phyloP scores from a whole-genome alignment of 371 early-diverging fungal species.

The Rhizopus sp. region DNA sequence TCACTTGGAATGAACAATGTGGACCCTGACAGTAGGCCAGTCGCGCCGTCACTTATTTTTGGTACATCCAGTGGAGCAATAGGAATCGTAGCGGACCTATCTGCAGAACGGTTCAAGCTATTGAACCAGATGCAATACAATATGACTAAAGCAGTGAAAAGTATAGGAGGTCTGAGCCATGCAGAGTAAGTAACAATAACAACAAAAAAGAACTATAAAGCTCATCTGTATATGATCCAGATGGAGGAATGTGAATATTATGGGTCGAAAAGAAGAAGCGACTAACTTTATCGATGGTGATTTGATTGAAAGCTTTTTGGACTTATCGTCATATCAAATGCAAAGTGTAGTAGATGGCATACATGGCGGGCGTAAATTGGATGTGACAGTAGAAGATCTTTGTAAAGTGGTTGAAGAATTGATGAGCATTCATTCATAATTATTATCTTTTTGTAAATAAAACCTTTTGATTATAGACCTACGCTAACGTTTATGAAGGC shows the following conservation, averaged over 20 bases:
- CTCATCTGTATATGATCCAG: slow-evolving; percentile 24
- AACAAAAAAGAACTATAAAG: no score
- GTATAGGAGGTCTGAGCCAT: slow-evolving; percentile 70
- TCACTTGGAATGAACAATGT: slow-evolving; percentile 73
- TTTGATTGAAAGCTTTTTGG: slow-evolving; percentile 83
- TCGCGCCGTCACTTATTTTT: slow-evolving; percentile 63
- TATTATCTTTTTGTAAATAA: slow-evolving; percentile 1
- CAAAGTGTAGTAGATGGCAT: slow-evolving; percentile 60
- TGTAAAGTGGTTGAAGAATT: slow-evolving; percentile 55
- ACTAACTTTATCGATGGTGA: slow-evolving; percentile 90
- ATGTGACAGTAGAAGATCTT: slow-evolving; percentile 46
- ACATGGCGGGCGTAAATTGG: slow-evolving; percentile 47
- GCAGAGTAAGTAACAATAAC: slow-evolving; percentile 52
- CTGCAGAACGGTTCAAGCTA: slow-evolving; percentile 60
- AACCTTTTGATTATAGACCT: background rate
- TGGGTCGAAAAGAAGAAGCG: slow-evolving; percentile 55
- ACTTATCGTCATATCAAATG: slow-evolving; percentile 67
- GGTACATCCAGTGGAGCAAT: slow-evolving; percentile 82
- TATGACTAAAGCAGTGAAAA: slow-evolving; percentile 61
- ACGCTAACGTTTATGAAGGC: no score
- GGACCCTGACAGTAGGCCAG: slow-evolving; percentile 58
- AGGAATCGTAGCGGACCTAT: slow-evolving; percentile 76
- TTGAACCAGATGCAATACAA: slow-evolving; percentile 75
- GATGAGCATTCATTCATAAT: slow-evolving; percentile 49
- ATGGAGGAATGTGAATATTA: slow-evolving; percentile 70